Percentiles rank a stretch among this genome's conserved stretches.
Conservation (phyloP, 2,329 filamentous ascomycete genomes). For the Gliomastix tumulicola region DNA sequence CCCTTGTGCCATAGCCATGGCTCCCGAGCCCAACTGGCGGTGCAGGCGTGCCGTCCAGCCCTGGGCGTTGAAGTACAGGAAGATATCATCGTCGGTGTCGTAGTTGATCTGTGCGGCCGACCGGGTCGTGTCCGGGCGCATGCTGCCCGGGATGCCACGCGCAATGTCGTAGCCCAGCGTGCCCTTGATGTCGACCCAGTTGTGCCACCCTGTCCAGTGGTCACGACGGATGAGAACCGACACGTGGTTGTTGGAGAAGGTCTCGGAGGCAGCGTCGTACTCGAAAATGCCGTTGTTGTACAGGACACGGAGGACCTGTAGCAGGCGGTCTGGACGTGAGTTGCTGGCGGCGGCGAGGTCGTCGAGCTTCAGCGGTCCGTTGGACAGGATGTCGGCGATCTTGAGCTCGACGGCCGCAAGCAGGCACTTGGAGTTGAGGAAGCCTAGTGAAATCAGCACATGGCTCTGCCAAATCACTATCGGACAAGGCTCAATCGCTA, state of each 20-base stretch:
- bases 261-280: constrained; percentile 14
- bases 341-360: not conserved
- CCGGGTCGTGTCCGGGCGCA: constrained; percentile 12
- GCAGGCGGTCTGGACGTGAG: constrained; percentile 16
- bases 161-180: constrained; percentile 36
- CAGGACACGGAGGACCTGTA: constrained; percentile 21
- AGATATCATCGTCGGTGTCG: constrained; percentile 30
- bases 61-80: constrained; percentile 24
- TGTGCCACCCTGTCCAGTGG: constrained; percentile 37
- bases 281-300: constrained; percentile 26
- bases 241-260: constrained; percentile 22
- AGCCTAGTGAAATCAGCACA: constrained; percentile 10
- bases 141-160: constrained; percentile 24
- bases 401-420: constrained; percentile 17
- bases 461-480: too few relatives aligned
- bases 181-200: constrained; percentile 34
- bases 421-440: constrained; percentile 19
- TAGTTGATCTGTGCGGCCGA: constrained; percentile 28
- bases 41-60: constrained; percentile 25
- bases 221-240: constrained; percentile 22
- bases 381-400: constrained; percentile 19
- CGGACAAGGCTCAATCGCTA: not conserved
- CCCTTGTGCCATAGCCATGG: constrained; percentile 26
- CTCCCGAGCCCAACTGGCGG: constrained; percentile 25
- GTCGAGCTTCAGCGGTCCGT: not conserved